Evolutionary conservation across 1,284 basidiomycete species (phyloP).

Genomic region (Tilletia setariae): DNA sequence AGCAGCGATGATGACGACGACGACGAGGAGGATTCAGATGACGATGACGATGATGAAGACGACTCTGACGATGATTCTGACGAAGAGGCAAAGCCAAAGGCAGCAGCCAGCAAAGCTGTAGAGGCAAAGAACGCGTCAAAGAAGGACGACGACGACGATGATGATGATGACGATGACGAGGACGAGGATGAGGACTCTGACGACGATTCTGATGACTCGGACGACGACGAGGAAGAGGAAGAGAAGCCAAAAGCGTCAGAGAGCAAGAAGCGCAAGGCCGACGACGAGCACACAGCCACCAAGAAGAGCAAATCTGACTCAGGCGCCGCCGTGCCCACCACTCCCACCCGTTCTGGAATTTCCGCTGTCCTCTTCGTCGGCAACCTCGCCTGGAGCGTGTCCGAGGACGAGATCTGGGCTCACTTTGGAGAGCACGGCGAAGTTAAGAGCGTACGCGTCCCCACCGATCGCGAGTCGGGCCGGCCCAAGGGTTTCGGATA

Average conservation of each 20-base stretch:
- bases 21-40: constrained; percentile 40
- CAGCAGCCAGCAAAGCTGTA: not conserved
- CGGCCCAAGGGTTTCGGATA: constrained; percentile 94
- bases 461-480: constrained; percentile 88
- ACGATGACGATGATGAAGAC: constrained; percentile 50
- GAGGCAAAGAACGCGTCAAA: constrained; percentile 68
- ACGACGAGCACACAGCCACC: constrained; percentile 64
- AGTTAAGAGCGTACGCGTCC: constrained; percentile 82
- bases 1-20: constrained; percentile 52
- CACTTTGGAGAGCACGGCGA: constrained; percentile 85
- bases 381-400: constrained; percentile 76
- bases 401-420: constrained; percentile 85
- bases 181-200: constrained; percentile 52
- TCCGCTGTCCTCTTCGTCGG: constrained; percentile 82
- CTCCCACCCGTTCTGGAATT: constrained; percentile 68
- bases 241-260: constrained; percentile 17
- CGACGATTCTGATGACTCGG: constrained; percentile 17
- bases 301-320: constrained; percentile 79
- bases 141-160: constrained; percentile 50
- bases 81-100: not conserved
- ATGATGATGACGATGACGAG: constrained; percentile 32
- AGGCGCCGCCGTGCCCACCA: constrained; percentile 16
- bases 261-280: constrained; percentile 76
- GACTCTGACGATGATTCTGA: constrained; percentile 30
- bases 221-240: constrained; percentile 13